Evolutionary conservation across 164 flowering plant species (phyloP), one percentile per base, ranked within the genome.

Genomic region (Sedum album): DNA sequence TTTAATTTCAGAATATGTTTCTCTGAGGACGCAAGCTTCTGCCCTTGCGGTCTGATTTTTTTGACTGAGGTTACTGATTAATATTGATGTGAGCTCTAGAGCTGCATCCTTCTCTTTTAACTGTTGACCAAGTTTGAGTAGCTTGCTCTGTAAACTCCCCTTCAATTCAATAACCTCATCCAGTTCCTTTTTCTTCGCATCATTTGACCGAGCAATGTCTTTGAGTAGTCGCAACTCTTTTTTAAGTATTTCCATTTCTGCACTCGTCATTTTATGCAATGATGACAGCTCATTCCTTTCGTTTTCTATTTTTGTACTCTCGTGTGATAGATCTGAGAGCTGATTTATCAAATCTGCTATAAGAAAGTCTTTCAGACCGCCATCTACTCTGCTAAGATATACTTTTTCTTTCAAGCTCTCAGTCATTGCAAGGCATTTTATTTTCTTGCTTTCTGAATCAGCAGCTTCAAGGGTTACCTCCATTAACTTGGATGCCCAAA

Each of bases 401-500:
- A 84, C 11, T 65, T 86, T 86, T 77, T 69, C 71, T 71, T 75
- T 82, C 18, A 86, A 35, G 25, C 68, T 62, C 68, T 86, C 90
- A 61, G 86, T 55, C 13, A 74, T 26, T 31, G 72, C 76, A 66
- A 31, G 31, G 49, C 68, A 57, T 44, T n/a, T 61, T n/a, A 66
- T 65, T 60, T 66, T 67, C 69, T 76, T 70, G 31, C 60, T 77
- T 60, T 79, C 82, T 66, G 73, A 15, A 35, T 69, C 72, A 75
- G 72, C 81, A 60, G 68, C 77, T 17, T 68, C 73, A 66, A 66
- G 30, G 73, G 75, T 76, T 78, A 76, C 61, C 73, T 86, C 79
- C 69, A 77, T 72, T 49, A 90, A 66, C 74, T 79, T 81, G 66
- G 84, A 81, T 67, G 79, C 78, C 73, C 88, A 68, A 66, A 87